These are phyloP conservation scores for Yarrowia osloensis DNA, from an alignment of 805 yeast species.

Conservation along the genomic window DNA sequence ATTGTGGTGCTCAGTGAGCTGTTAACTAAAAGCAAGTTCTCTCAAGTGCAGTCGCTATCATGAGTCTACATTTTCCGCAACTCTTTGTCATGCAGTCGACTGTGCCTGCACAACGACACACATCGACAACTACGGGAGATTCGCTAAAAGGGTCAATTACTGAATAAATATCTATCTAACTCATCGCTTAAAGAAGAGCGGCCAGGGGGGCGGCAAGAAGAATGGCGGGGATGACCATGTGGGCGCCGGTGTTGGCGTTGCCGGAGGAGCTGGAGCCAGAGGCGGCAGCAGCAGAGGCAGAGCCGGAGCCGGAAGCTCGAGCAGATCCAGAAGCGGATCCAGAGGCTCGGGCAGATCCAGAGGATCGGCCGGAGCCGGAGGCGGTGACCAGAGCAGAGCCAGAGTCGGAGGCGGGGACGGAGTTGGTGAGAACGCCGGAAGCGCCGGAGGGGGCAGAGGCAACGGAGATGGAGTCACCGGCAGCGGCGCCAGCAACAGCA, in stretches of 20 bases:
- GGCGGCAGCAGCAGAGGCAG: constrained; percentile 13
- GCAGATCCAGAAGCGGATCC: constrained; percentile 15
- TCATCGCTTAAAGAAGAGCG: constrained; percentile 13
- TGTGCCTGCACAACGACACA: no score
- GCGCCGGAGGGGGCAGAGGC: constrained; percentile 27
- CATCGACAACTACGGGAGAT: no score
- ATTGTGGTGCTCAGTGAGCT: no score
- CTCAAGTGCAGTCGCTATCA: no score
- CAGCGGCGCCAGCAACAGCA: not conserved
- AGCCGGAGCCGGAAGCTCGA: not conserved
- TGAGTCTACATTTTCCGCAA: no score
- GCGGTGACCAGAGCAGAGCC: constrained; percentile 20
- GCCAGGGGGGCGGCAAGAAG: constrained; percentile 26
- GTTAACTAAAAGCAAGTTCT: no score
- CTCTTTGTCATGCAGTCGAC: no score
- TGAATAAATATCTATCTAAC: not conserved
- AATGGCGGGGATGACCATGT: constrained; percentile 19
- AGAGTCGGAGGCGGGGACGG: constrained; percentile 28
- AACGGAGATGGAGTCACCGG: constrained; percentile 12
- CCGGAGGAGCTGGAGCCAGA: constrained; percentile 3
- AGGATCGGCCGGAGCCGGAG: constrained; percentile 3
- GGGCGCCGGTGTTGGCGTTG: constrained; percentile 4
- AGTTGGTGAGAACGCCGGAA: constrained; percentile 22
- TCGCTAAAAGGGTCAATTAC: no score
- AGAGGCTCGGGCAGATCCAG: constrained; percentile 2